phyloP scores from a whole-genome alignment of 306 rosid species.

The Trifolium dubium region DNA sequence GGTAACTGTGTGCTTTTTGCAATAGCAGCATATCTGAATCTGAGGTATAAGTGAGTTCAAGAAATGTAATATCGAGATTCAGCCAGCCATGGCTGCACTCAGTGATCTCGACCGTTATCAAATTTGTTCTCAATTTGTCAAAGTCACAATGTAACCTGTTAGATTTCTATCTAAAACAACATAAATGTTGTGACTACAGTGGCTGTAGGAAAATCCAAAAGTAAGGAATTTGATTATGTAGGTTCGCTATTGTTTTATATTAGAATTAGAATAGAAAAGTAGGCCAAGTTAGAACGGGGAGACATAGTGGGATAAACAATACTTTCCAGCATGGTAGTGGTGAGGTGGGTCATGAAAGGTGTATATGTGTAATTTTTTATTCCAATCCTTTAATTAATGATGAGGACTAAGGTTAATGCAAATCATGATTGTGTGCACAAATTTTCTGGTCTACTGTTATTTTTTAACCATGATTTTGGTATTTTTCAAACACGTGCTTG shows the following conservation, averaged over 20 bases:
- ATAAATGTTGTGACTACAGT: background rate
- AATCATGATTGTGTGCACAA: constrained; percentile 61
- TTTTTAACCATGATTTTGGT: too few species aligned
- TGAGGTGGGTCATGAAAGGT: constrained; percentile 65
- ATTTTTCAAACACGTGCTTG: too few species aligned
- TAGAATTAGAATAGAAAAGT: constrained; percentile 49
- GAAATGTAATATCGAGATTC: background rate
- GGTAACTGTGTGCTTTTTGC: too few species aligned
- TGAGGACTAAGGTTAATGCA: constrained; percentile 57
- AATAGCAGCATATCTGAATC: too few species aligned
- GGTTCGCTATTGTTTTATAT: constrained; percentile 44
- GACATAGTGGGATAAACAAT: constrained; percentile 58
- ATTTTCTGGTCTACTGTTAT: background rate
- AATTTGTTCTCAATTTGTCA: background rate
- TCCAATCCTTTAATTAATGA: constrained; percentile 59
- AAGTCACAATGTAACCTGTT: background rate
- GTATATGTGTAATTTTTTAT: constrained; percentile 66
- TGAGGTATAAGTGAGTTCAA: constrained; percentile 34
- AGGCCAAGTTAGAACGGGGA: constrained; percentile 41
- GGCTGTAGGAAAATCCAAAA: background rate
- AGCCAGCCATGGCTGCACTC: background rate
- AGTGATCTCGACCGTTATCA: background rate
- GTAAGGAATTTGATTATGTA: background rate
- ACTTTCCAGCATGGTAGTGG: constrained; percentile 58
- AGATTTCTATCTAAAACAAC: background rate